These are phyloP conservation scores for Pseudogymnoascus sp. DNA, from an alignment of 2,329 filamentous ascomycete genomes.

Conservation along the genomic window DNA sequence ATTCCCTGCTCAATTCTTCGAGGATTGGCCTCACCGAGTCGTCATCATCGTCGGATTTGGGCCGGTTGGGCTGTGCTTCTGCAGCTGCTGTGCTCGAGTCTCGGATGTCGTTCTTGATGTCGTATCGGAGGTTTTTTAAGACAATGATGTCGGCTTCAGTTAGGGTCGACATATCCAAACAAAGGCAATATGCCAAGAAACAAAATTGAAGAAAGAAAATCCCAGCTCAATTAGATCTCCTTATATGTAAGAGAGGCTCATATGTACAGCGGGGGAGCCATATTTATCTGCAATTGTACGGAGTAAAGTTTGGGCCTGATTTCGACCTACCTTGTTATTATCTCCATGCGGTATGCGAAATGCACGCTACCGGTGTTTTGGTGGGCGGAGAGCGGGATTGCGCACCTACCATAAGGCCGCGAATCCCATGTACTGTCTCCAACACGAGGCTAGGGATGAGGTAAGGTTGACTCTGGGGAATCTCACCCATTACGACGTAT, in stretches of 20 bases:
- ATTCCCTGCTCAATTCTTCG: slow-evolving; percentile 25
- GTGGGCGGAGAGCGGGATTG: neutral
- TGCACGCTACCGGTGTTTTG: neutral
- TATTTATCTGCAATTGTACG: neutral
- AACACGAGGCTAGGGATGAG: neutral
- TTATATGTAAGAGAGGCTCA: neutral
- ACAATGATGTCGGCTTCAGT: slow-evolving; percentile 4
- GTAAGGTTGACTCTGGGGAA: neutral
- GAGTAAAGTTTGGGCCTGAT: neutral
- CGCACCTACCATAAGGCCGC: slow-evolving; percentile 1
- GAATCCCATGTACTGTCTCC: neutral
- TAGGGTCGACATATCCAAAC: neutral
- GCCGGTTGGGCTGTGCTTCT: neutral
- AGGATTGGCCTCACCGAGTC: neutral
- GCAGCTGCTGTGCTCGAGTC: slow-evolving; percentile 2
- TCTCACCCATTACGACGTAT: neutral
- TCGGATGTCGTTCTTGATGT: slow-evolving; percentile 4
- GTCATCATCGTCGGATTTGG: neutral
- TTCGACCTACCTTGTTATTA: neutral
- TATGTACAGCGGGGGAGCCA: neutral
- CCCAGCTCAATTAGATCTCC: neutral
- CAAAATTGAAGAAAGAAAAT: neutral
- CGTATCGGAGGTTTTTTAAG: slow-evolving; percentile 2
- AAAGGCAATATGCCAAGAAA: neutral
- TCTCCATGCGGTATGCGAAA: neutral